These are phyloP conservation scores for Karstenula rhodostoma DNA, from an alignment of 2,329 filamentous ascomycete species.

Conservation along the genomic window DNA sequence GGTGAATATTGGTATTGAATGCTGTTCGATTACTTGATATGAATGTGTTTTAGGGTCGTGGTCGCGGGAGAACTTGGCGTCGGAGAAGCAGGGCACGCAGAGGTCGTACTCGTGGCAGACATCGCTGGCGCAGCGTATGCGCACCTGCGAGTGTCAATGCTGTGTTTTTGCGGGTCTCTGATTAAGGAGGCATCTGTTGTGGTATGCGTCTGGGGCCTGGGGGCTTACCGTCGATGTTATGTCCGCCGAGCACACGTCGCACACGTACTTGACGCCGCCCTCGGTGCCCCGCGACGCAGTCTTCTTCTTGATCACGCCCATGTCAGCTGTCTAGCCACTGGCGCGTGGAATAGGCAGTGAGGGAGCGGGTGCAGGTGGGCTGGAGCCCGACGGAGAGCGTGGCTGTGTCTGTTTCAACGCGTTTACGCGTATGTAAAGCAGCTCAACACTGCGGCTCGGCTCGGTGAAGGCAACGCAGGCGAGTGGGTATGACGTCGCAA, in stretches of 20 bases:
- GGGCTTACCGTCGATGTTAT: slow-evolving; percentile 90
- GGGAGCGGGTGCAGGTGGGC: slow-evolving; percentile 21
- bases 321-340: slow-evolving; percentile 49
- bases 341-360: slow-evolving; percentile 21
- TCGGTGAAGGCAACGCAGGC: neutral
- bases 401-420: slow-evolving; percentile 35
- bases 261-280: slow-evolving; percentile 84
- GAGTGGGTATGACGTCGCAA: neutral
- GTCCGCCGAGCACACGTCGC: slow-evolving; percentile 94
- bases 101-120: slow-evolving; percentile 94
- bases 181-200: neutral
- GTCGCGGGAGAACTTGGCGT: slow-evolving; percentile 79
- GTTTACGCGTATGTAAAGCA: slow-evolving; percentile 10
- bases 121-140: slow-evolving; percentile 87
- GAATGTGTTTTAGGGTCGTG: slow-evolving; percentile 88
- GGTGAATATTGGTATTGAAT: slow-evolving; percentile 96
- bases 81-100: slow-evolving; percentile 92
- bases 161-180: slow-evolving; percentile 12
- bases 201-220: slow-evolving; percentile 11
- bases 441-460: neutral
- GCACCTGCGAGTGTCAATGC: slow-evolving; percentile 68
- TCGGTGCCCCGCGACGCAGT: slow-evolving; percentile 85
- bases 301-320: slow-evolving; percentile 98
- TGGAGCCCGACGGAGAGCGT: slow-evolving; percentile 21
- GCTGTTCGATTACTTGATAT: slow-evolving; percentile 95